Base-by-base conservation (phyloP, 1,284 basidiomycete species). In the Fistulina hepatica region DNA sequence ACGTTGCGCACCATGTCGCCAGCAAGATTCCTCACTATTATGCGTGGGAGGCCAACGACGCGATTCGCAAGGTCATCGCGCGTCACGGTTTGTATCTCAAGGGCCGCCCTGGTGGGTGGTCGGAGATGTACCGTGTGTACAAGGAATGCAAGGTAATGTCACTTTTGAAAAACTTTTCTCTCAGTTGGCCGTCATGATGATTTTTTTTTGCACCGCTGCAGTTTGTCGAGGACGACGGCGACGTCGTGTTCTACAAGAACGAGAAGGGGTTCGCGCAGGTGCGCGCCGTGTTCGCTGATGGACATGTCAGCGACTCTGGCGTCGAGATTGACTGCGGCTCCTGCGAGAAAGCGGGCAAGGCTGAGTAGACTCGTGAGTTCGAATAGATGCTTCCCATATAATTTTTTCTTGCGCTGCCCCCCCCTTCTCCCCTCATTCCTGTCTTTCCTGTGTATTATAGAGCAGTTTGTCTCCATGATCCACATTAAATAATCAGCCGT, bases 11-110 rank as follows among this genome's bases (percentile, higher is more conserved):
- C 63, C 92, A 95, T 60, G 75, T 93, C 48, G 77, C 73, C 44
- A 89, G 82, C 70, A 91, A 91, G 65, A 95, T 97, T 45, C 92
- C 92, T 15, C 92, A 95, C 62, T 94, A 90, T 57, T 64, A 88
- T 47, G 82, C 84, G 60, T 95, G 91, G 92, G 92, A 95, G 58
- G 94, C 94, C 17, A 81, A 83, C 24, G 76, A 78, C 51, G 91
- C 90, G 9, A 71, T 98, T 52, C 90, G 89, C 62, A 71, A 73
- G 53, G 81, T 79, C 52, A 73, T 97, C 36, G 77, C 62, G 21
- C 64, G 71, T 37, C 62, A 67, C 28, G 79, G 80, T 11, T 60
- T 83, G 44, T 58, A 63, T 35, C 65, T 80, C 20, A 56, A 78
- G 35, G 82, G 82, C 43, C 61, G 57, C 2, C 73, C 82, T n/a